These are phyloP conservation scores for Aaosphaeria arxii DNA, from an alignment of 2,329 filamentous ascomycete species.

Conservation along the genomic window DNA sequence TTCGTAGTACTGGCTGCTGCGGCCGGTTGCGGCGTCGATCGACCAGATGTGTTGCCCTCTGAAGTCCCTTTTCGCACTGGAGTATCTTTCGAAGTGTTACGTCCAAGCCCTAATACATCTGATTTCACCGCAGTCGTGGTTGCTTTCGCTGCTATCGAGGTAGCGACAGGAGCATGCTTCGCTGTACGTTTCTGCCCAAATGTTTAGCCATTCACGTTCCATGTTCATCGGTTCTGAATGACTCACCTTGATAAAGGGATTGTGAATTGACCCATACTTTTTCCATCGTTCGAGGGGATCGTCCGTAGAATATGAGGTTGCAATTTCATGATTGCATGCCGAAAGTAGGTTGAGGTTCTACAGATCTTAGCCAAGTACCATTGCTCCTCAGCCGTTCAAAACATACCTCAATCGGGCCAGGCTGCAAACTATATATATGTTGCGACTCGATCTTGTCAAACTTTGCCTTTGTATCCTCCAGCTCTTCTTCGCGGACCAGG, in stretches of 20 bases:
- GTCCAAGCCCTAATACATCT: constrained; percentile 8
- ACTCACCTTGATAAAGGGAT: constrained; percentile 61
- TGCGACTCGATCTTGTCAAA: constrained; percentile 75
- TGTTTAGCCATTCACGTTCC: constrained; percentile 9
- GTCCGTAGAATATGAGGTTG: constrained; percentile 54
- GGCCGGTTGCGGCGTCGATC: constrained; percentile 29
- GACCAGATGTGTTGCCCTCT: constrained; percentile 35
- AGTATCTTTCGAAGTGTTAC: constrained; percentile 20
- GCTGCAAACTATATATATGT: constrained; percentile 82
- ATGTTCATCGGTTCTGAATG: background rate
- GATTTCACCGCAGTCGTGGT: constrained; percentile 13
- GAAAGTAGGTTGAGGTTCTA: constrained; percentile 67
- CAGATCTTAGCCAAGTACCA: constrained; percentile 30
- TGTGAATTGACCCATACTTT: constrained; percentile 72
- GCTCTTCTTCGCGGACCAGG: constrained; percentile 68
- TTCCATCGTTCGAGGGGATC: constrained; percentile 59
- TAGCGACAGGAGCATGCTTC: constrained; percentile 29
- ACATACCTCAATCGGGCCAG: constrained; percentile 62
- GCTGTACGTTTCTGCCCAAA: constrained; percentile 43
- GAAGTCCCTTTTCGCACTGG: constrained; percentile 16
- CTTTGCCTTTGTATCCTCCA: constrained; percentile 64
- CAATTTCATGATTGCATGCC: constrained; percentile 64
- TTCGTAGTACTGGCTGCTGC: constrained; percentile 18
- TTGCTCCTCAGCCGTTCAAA: constrained; percentile 39
- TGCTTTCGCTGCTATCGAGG: constrained; percentile 10